phyloP scores from a whole-genome alignment of 2,329 filamentous ascomycete species.

The Sporothrix dimorphospora region DNA sequence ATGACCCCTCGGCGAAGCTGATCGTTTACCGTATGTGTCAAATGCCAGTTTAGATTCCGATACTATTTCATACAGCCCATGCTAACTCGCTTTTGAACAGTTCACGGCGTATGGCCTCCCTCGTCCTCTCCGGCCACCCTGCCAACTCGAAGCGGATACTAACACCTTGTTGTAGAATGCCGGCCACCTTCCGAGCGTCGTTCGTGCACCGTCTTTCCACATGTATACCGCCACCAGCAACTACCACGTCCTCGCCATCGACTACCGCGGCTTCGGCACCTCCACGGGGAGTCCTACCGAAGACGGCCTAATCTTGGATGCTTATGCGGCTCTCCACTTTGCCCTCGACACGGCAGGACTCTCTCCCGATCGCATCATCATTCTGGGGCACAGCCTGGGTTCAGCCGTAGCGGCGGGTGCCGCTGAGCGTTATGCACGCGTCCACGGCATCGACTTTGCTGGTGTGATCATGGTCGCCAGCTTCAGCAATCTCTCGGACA shows the following conservation, averaged over 20 bases:
- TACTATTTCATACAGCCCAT: neutral
- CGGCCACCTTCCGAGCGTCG: constrained; percentile 78
- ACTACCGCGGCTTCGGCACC: constrained; percentile 86
- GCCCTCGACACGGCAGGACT: constrained; percentile 67
- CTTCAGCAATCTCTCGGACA: constrained; percentile 73
- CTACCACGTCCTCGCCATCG: constrained; percentile 83
- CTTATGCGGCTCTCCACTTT: constrained; percentile 72
- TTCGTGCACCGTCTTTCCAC: constrained; percentile 77
- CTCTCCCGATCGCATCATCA: constrained; percentile 70
- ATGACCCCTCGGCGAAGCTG: constrained; percentile 65
- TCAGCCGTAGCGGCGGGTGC: constrained; percentile 80
- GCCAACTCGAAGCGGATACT: too few relatives aligned
- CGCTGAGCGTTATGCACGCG: constrained; percentile 67
- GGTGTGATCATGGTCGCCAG: constrained; percentile 78
- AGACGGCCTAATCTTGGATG: constrained; percentile 78
- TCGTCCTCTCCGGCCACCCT: too few relatives aligned
- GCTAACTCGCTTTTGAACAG: constrained; percentile 43
- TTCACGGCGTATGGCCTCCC: constrained; percentile 62
- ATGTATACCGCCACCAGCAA: constrained; percentile 71
- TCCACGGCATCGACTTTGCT: constrained; percentile 68
- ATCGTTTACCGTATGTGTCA: constrained; percentile 63
- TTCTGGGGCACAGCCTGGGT: constrained; percentile 86
- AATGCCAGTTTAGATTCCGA: neutral
- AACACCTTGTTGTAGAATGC: constrained; percentile 64
- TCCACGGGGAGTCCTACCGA: constrained; percentile 83